Evolutionary conservation across 257 asterid genomes (phyloP).

Genomic region (Craterostigma plantagineum): DNA sequence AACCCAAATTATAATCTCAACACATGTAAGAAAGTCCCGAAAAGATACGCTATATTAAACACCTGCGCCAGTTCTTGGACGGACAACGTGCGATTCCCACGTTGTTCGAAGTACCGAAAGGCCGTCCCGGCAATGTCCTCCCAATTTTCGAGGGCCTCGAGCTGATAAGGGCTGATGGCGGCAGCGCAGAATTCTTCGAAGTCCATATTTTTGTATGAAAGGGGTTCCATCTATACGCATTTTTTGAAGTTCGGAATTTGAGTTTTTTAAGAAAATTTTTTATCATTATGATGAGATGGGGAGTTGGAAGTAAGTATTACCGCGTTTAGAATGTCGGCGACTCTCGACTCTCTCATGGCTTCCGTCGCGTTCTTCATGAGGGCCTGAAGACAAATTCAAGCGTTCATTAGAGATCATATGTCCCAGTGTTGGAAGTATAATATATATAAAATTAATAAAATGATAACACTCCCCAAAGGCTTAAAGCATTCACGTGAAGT

Average conservation of each 20-base stretch:
- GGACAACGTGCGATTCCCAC: slow-evolving; percentile 63
- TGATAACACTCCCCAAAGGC: too few species aligned
- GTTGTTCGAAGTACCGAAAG: slow-evolving; percentile 48
- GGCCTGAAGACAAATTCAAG: slow-evolving; percentile 25
- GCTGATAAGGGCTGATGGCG: slow-evolving; percentile 62
- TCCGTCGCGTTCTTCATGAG: slow-evolving; percentile 63
- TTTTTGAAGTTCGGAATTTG: too few species aligned
- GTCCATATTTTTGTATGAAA: slow-evolving; percentile 55
- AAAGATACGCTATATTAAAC: too few species aligned
- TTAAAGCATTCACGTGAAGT: too few species aligned
- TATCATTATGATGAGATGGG: too few species aligned
- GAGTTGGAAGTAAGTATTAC: slow-evolving; percentile 26
- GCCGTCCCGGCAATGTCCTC: slow-evolving; percentile 72
- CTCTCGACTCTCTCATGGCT: slow-evolving; percentile 92
- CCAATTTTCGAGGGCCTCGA: slow-evolving; percentile 87
- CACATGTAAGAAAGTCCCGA: too few species aligned
- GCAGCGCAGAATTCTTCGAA: slow-evolving; percentile 93
- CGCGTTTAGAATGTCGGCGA: slow-evolving; percentile 60
- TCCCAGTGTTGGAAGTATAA: too few species aligned
- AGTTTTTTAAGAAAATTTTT: too few species aligned
- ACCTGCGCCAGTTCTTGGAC: slow-evolving; percentile 83
- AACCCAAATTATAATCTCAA: too few species aligned
- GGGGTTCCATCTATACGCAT: slow-evolving; percentile 64
- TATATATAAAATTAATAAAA: too few species aligned
- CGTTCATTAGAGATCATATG: too few species aligned